phyloP scores from a whole-genome alignment of 306 rosid species.

The Malus asiatica region DNA sequence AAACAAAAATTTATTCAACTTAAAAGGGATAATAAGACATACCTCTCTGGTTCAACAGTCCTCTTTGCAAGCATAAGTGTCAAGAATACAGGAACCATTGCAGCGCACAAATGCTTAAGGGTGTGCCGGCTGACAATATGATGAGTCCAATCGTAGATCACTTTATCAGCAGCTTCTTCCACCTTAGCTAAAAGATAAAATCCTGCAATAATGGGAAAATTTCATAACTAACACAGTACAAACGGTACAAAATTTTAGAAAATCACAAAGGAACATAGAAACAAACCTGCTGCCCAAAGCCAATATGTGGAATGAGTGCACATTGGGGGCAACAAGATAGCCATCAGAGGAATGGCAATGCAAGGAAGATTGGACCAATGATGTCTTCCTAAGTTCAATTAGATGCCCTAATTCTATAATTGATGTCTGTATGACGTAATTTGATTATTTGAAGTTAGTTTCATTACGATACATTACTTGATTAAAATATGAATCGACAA shows the following conservation, averaged over 20 bases:
- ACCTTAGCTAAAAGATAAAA: slow-evolving; percentile 76
- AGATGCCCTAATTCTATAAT: too few species aligned
- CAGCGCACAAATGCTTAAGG: slow-evolving; percentile 77
- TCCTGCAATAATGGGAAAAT: slow-evolving; percentile 28
- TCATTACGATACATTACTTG: too few species aligned
- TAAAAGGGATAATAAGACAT: not conserved
- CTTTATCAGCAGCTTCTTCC: slow-evolving; percentile 74
- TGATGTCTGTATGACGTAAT: too few species aligned
- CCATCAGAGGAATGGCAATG: slow-evolving; percentile 79
- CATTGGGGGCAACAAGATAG: slow-evolving; percentile 81
- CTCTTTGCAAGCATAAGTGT: slow-evolving; percentile 94
- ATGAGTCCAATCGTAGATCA: slow-evolving; percentile 51
- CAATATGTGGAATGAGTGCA: slow-evolving; percentile 84
- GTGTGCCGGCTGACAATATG: slow-evolving; percentile 91
- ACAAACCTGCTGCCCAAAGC: slow-evolving; percentile 94
- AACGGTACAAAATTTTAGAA: not conserved
- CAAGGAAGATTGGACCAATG: slow-evolving; percentile 57
- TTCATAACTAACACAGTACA: slow-evolving; percentile 1
- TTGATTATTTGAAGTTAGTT: too few species aligned
- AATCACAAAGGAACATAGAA: slow-evolving; percentile 5
- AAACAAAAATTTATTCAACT: not conserved
- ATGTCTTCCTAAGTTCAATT: too few species aligned
- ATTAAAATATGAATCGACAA: too few species aligned
- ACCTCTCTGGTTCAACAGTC: slow-evolving; percentile 58
- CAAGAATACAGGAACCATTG: slow-evolving; percentile 76